Percentiles rank a stretch among this genome's conserved stretches.
phyloP scores from a whole-genome alignment of 176 grass and related monocot genomes.

The Zizania latifolia region DNA sequence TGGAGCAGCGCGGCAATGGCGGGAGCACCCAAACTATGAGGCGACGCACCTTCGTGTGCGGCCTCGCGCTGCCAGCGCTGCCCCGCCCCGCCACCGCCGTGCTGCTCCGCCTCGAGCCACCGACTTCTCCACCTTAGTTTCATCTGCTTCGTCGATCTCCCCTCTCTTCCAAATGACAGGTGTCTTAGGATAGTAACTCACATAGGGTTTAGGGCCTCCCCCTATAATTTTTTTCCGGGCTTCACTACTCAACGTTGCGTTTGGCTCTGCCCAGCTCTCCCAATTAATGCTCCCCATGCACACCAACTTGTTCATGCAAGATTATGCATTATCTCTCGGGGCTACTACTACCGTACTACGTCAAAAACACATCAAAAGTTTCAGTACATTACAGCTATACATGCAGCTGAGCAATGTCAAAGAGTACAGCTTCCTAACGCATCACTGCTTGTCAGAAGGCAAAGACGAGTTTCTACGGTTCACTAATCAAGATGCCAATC shows the following conservation, averaged over 20 bases:
- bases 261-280: background rate
- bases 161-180: no score
- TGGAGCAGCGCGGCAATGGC: no score
- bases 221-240: no score
- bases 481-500: conserved; percentile 8
- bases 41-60: no score
- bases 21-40: no score
- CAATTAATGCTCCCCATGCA: conserved; percentile 54
- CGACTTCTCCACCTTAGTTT: no score
- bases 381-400: background rate
- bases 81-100: no score
- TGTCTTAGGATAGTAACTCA: no score
- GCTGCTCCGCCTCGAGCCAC: no score
- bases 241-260: background rate
- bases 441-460: background rate
- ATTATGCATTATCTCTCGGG: background rate
- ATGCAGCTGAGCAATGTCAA: background rate
- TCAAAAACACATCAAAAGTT: background rate
- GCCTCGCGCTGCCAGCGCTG: no score
- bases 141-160: no score
- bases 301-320: conserved; percentile 4
- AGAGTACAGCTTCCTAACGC: background rate
- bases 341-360: background rate
- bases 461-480: background rate
- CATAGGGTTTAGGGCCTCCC: no score